Base-by-base conservation (phyloP, 108 stramenopile species). In the Asterionellopsis glacialis region DNA sequence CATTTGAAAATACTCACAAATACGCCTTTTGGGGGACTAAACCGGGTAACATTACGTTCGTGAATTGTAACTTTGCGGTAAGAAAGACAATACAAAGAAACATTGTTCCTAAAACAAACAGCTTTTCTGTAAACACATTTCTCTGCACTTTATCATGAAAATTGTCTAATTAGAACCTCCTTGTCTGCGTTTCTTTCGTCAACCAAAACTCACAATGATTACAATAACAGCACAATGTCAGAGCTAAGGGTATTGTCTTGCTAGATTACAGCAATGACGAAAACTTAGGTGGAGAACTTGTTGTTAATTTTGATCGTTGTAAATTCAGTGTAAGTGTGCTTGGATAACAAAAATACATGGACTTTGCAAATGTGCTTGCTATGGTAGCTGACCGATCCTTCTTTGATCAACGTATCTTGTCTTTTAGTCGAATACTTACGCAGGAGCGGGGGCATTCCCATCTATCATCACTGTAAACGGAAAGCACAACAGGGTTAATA, bases 1-100 rank as follows among this genome's bases (percentile, higher is more conserved):
- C 62, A 47, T 78, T 78, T 57, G 54, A 63, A 24, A 47, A 44
- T 11, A 53, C 67, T 16, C 14, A 18, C 14, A 22, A 51, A 50
- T 62, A 77, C 33, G 63, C 67, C 23, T 39, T 68, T 11, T 78
- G 67, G 71, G 61, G 57, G 15, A 69, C 67, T 55, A 72, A 69
- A 57, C 63, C 63, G 11, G 71, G 77, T 41, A 48, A 59, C 39
- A 59, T 78, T 56, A 69, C 63, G 1, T 78, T 73, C 24, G 25
- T 45, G 41, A 72, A 78, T 42, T 78, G 77, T 24, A 68, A 69
- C 45, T 78, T 60, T 40, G 41, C 48, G 45, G 77, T 70, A 64
- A 40, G 73, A 41, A 22, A 26, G 24, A 38, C 9, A 40, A 16
- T 19, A 16, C 4, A 9, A 16, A 47, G n/a, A n/a, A n/a, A n/a